These are phyloP conservation scores for Claviceps maximensis DNA, from an alignment of 2,329 filamentous ascomycete genomes.

Conservation along the genomic window DNA sequence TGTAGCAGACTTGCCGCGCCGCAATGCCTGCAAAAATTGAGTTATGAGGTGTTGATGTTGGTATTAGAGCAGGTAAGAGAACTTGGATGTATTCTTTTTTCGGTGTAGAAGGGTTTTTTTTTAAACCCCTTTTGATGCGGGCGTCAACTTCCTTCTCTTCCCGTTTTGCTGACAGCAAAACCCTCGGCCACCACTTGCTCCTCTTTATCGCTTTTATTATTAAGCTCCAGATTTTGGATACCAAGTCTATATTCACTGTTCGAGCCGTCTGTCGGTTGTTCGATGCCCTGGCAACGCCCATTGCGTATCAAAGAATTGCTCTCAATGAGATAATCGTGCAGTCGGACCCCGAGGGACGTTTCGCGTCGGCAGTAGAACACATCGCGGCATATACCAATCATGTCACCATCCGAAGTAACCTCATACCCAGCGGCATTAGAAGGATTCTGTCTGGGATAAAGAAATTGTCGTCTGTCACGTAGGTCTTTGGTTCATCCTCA, in stretches of 20 bases:
- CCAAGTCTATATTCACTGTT: slow-evolving; percentile 17
- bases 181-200: neutral
- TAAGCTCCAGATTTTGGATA: neutral
- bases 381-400: slow-evolving; percentile 27
- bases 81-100: too few relatives aligned
- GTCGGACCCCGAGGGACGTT: slow-evolving; percentile 18
- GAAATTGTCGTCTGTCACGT: slow-evolving; percentile 28
- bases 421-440: slow-evolving; percentile 24
- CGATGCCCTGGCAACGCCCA: slow-evolving; percentile 26
- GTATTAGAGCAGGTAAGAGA: slow-evolving; percentile 4
- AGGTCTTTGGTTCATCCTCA: slow-evolving; percentile 5
- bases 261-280: slow-evolving; percentile 27
- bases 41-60: slow-evolving; percentile 1
- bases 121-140: too few relatives aligned
- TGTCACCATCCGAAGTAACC: slow-evolving; percentile 25
- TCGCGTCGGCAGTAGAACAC: slow-evolving; percentile 21
- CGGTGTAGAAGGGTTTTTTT: too few relatives aligned
- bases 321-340: slow-evolving; percentile 26
- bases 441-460: slow-evolving; percentile 22
- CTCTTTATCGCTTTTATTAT: neutral
- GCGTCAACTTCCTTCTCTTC: too few relatives aligned
- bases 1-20: neutral
- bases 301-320: slow-evolving; percentile 25
- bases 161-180: neutral
- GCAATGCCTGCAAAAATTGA: neutral